Base-by-base conservation (phyloP, 768 basidiomycete species). In the Boletales sp. region DNA sequence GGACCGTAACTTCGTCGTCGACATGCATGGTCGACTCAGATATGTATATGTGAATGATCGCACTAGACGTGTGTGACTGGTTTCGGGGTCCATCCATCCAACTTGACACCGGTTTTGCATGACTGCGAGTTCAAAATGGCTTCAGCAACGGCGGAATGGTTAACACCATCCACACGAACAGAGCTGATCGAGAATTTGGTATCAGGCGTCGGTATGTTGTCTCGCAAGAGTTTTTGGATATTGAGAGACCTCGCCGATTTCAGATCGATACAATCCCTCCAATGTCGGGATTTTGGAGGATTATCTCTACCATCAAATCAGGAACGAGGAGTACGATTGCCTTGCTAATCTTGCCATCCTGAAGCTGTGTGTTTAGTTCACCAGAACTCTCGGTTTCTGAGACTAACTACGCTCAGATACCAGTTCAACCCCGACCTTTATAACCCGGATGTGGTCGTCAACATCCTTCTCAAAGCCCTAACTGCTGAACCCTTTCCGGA, bases 231-330 rank as follows among this genome's bases (percentile, higher is more conserved):
- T 38, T 7, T 28, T 43, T 49, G 43, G 7, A 13, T 32, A 42
- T 46, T 30, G 35, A 51, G 15, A 18, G 44, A 55, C 28, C n/a
- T 12, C 10, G 36, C 44, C 47, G 35, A 45, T 28, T 50, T 44
- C 50, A 96, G 95, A 98, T 76, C 87, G 95, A 51, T 98, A 98
- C 71, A 98, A 97, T 72, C 95, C 95, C 38, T 85, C 86, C 46
- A 98, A 98, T 68, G 84, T 95, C 51, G 76, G 83, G 34, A 89
- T 94, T 57, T 84, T 98, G 51, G 95, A 97, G 72, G 95, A 97
- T 66, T 97, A 98, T 72, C 83, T 98, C 52, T 91, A 90, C 69
- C 86, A 91, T 67, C 95, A 99, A 71, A 91, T 93, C 55, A 80
- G 87, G 58, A 87, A 83, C 61, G 85, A 87, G 58, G 88, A 92